Evolutionary conservation across 306 rosid genomes (phyloP).

Genomic region (Rosa rugosa): DNA sequence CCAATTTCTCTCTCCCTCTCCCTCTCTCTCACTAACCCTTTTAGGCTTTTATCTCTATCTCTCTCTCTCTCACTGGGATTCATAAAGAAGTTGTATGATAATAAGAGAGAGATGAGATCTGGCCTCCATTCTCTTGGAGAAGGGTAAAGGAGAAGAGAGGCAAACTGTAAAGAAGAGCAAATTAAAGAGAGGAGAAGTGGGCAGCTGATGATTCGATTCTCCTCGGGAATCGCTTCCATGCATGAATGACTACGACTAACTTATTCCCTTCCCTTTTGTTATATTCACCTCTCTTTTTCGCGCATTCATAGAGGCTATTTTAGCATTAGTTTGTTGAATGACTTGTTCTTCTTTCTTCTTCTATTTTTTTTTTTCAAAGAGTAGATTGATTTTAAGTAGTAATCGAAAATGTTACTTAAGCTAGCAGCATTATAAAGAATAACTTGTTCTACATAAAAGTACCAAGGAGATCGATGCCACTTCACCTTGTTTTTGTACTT

Average conservation of each 20-base stretch:
- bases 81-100: slow-evolving; percentile 1
- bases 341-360: not conserved
- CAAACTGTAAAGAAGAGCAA: slow-evolving; percentile 84
- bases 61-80: slow-evolving; percentile 25
- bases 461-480: too few relatives aligned
- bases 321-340: not conserved
- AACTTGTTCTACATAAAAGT: too few relatives aligned
- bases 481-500: too few relatives aligned
- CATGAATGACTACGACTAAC: slow-evolving; percentile 67
- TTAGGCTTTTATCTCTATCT: not conserved
- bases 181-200: slow-evolving; percentile 28
- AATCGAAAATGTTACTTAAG: too few relatives aligned
- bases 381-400: too few relatives aligned
- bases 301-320: not conserved
- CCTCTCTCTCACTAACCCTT: not conserved
- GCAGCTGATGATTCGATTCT: slow-evolving; percentile 62
- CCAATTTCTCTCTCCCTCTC: slow-evolving; percentile 22
- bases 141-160: slow-evolving; percentile 72
- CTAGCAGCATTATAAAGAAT: too few relatives aligned
- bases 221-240: slow-evolving; percentile 92
- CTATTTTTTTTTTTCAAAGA: not conserved
- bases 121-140: slow-evolving; percentile 98
- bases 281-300: not conserved
- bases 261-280: slow-evolving; percentile 3
- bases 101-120: slow-evolving; percentile 27